These are phyloP conservation scores for Fusarium clavum DNA, from an alignment of 2,329 filamentous ascomycete species.

Conservation along the genomic window DNA sequence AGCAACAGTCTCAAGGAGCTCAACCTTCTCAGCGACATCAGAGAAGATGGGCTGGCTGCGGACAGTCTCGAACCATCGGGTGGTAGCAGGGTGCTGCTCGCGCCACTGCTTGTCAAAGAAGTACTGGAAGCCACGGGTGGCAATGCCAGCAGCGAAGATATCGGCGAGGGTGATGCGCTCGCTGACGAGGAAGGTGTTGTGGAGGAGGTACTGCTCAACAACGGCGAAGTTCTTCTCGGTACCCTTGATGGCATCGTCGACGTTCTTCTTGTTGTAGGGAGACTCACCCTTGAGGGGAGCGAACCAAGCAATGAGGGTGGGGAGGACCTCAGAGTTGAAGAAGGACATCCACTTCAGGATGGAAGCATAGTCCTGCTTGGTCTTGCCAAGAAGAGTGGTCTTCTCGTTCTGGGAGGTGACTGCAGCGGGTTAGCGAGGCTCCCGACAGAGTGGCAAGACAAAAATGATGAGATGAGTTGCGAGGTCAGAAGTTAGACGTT, in stretches of 20 bases:
- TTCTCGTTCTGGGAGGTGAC: slow-evolving; percentile 99
- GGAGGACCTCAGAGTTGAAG: slow-evolving; percentile 88
- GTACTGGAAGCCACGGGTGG: slow-evolving; percentile 90
- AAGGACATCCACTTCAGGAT: slow-evolving; percentile 99
- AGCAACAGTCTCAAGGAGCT: slow-evolving; percentile 86
- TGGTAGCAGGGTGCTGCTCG: slow-evolving; percentile 81
- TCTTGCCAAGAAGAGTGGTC: slow-evolving; percentile 98
- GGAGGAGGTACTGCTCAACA: slow-evolving; percentile 86
- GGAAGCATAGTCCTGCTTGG: slow-evolving; percentile 99
- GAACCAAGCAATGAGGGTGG: slow-evolving; percentile 82
- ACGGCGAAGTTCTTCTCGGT: slow-evolving; percentile 75
- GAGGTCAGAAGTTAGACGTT: slow-evolving; percentile 84
- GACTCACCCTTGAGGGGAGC: slow-evolving; percentile 83
- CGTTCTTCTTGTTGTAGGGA: slow-evolving; percentile 97
- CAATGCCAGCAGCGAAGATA: slow-evolving; percentile 82
- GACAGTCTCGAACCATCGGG: slow-evolving; percentile 95
- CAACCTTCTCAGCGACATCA: slow-evolving; percentile 78
- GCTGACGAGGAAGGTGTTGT: slow-evolving; percentile 97
- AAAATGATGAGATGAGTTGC: slow-evolving; percentile 41
- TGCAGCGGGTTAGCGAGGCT: slow-evolving; percentile 58
- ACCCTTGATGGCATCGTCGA: slow-evolving; percentile 81
- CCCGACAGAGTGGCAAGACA: slow-evolving; percentile 46
- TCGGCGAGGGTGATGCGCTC: slow-evolving; percentile 98
- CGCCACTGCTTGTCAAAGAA: slow-evolving; percentile 95
- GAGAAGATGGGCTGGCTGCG: slow-evolving; percentile 93